A percentile compares a stretch with the other conserved stretches of the same genome.
phyloP scores from a whole-genome alignment of 2,329 filamentous ascomycete species.

The Colletotrichum higginsianum region DNA sequence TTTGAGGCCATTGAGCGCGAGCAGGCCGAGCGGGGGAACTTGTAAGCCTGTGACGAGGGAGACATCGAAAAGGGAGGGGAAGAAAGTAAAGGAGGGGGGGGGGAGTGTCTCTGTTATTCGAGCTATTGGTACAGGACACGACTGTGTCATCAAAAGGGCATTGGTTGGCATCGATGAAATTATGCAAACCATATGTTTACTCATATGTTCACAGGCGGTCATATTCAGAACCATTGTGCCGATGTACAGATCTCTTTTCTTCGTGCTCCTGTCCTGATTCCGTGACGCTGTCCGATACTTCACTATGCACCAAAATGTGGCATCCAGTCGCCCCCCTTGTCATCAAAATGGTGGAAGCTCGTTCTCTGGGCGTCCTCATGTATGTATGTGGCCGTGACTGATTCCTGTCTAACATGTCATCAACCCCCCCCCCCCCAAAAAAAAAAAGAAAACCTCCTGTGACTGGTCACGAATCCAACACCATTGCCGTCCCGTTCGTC shows the following conservation, averaged over 20 bases:
- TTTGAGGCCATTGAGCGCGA: conserved; percentile 97
- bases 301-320: background rate
- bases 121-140: background rate
- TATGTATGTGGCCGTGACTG: background rate
- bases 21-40: conserved; percentile 87
- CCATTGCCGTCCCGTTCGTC: conserved; percentile 59
- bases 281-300: conserved; percentile 3
- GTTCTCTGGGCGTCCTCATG: background rate
- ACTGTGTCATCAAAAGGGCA: conserved; percentile 1
- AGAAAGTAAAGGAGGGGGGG: too few species aligned
- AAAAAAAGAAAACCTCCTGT: too few species aligned
- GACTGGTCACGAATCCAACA: conserved; percentile 54
- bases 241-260: background rate
- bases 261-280: conserved; percentile 1
- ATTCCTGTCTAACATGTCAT: background rate
- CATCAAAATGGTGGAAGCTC: background rate
- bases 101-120: background rate
- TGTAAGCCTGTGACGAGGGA: conserved; percentile 55
- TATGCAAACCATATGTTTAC: conserved; percentile 17
- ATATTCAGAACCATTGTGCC: background rate
- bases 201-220: conserved; percentile 11
- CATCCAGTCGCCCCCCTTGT: background rate
- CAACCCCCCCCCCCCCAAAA: too few species aligned
- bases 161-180: background rate
- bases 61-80: too few species aligned